These are phyloP conservation scores for Nitzschia putrida DNA, from an alignment of 108 stramenopile genomes.

Conservation along the genomic window DNA sequence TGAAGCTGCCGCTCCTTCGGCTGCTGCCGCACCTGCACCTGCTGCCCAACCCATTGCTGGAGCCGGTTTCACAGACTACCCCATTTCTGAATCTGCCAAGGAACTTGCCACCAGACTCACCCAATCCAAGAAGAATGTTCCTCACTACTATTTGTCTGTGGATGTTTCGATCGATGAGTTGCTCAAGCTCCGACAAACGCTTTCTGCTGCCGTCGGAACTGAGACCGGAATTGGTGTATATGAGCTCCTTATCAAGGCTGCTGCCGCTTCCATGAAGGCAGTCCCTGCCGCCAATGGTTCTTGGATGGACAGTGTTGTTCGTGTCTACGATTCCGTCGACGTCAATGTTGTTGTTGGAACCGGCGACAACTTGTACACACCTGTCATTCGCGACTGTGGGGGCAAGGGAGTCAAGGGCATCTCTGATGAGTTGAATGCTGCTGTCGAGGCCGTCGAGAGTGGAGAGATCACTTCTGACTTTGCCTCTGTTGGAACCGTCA, in stretches of 20 bases:
- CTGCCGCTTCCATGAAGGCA: conserved; percentile 94
- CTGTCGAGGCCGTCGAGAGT: conserved; percentile 70
- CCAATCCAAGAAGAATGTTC: conserved; percentile 93
- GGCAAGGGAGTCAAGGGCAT: conserved; percentile 83
- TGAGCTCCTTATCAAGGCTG: conserved; percentile 96
- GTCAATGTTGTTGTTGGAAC: conserved; percentile 98
- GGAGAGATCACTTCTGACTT: conserved; percentile 42
- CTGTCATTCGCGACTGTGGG: conserved; percentile 59
- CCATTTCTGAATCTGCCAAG: conserved; percentile 84
- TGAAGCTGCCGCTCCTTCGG: conserved; percentile 38
- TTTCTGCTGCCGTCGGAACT: conserved; percentile 48
- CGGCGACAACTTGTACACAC: conserved; percentile 92
- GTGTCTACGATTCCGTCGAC: conserved; percentile 82
- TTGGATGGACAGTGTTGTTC: conserved; percentile 50
- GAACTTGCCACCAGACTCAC: conserved; percentile 93
- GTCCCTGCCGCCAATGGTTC: conserved; percentile 93
- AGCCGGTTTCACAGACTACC: conserved; percentile 46
- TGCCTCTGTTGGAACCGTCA: conserved; percentile 84
- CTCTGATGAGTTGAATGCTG: conserved; percentile 82
- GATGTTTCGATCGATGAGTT: conserved; percentile 89
- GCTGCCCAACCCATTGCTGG: conserved; percentile 46
- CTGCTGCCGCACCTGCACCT: conserved; percentile 44
- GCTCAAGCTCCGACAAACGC: conserved; percentile 75
- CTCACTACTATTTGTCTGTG: conserved; percentile 94
- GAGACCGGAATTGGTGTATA: conserved; percentile 93